Base-by-base conservation (phyloP, 306 rosid genomes). In the Castanea mollissima region DNA sequence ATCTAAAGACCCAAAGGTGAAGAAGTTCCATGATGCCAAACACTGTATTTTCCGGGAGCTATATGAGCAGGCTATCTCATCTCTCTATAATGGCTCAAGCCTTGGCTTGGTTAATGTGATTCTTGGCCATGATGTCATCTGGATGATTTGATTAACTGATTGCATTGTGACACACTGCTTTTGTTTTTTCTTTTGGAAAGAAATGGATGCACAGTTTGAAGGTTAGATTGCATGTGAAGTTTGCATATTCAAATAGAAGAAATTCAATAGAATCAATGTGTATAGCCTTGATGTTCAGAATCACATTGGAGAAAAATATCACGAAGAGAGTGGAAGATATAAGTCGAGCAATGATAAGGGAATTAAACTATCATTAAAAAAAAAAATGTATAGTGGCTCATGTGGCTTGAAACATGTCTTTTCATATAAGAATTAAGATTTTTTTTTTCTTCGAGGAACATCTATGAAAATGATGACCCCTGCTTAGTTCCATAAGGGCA, bases 71-170 rank as follows among this genome's bases (percentile, higher is more conserved):
- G 81, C 92, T 90, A 71, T 90, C 93, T 10, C 71, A 86, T 83
- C 97, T 93, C 46, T 88, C 95, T 41, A 75, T 82, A 73, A 91
- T 94, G 86, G 92, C 97, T 60, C 78, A 87, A 86, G 98, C 96
- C 84, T 69, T 89, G 87, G 68, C 91, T 20, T 89, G 84, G 82
- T 80, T 56, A 29, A 35, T 56, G 54, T 57, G 71, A 69, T 72
- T 78, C 76, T 69, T 74, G 78, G 75, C 38, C 31, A 76, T 64
- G 78, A 69, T 29, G 64, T 34, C 41, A 77, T 38, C 18, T 73
- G 73, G 69, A 38, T 71, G 46, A n/a, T 74, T 54, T 63, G 18
- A 51, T 57, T 9, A 44, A 38, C 25, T 51, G 19, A 11, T 71
- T 71, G 35, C 44, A 38, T 63, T 72, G 16, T 76, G 69, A 6